Evolutionary conservation across 257 asterid genomes (phyloP).

Genomic region (Solanum medicagineum): DNA sequence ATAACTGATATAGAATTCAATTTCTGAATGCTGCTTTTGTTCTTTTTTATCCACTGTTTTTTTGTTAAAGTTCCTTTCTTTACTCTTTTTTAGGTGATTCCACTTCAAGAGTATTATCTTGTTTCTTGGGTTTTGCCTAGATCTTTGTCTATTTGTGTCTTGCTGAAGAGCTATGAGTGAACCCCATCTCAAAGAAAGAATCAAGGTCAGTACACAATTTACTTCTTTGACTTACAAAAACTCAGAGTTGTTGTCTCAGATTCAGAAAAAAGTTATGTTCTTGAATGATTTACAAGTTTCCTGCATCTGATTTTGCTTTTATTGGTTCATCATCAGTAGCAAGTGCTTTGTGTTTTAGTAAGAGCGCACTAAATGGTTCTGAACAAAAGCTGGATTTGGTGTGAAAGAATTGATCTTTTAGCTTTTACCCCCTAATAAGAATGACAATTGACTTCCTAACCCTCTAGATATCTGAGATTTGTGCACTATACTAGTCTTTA

Average conservation of each 20-base stretch:
- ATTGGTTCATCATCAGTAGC: background rate
- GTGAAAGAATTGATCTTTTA: background rate
- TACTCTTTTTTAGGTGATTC: conserved; percentile 10
- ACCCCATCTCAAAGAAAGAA: conserved; percentile 4
- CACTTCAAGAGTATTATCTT: conserved; percentile 22
- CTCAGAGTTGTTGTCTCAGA: background rate
- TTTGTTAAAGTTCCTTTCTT: conserved; percentile 15
- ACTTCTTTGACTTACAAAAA: conserved; percentile 5
- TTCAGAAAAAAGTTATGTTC: background rate
- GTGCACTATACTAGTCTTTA: background rate
- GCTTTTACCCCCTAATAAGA: background rate
- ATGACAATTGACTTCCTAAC: background rate
- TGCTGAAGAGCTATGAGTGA: conserved; percentile 6
- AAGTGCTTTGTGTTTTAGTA: background rate
- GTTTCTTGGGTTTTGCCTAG: conserved; percentile 28
- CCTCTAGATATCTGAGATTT: background rate
- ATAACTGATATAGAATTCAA: conserved; percentile 9
- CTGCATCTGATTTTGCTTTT: background rate
- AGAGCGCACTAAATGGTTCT: background rate
- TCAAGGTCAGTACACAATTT: conserved; percentile 22
- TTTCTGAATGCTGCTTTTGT: conserved; percentile 3
- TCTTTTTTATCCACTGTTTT: conserved; percentile 8
- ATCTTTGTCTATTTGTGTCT: conserved; percentile 28
- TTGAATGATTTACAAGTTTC: background rate
- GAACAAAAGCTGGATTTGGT: background rate